phyloP scores from a whole-genome alignment of 2,329 filamentous ascomycete genomes.

The Ambrosiella cleistominuta region DNA sequence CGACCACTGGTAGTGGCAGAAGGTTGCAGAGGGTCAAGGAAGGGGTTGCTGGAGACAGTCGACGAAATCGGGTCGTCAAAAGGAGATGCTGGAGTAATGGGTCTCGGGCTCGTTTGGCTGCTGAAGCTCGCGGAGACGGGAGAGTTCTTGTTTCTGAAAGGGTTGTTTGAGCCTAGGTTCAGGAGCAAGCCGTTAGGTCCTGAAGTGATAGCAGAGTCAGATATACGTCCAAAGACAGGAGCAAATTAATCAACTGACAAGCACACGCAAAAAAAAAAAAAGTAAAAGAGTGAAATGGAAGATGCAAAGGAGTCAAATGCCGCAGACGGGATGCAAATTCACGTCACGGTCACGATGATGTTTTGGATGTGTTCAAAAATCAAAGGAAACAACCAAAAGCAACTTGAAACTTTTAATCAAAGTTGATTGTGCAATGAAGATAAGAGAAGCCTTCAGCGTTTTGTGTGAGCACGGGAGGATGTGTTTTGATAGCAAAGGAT shows the following conservation, averaged over 20 bases:
- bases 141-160: slow-evolving; percentile 56
- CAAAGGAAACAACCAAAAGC: too few species aligned
- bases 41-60: slow-evolving; percentile 61
- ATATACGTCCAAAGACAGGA: slow-evolving; percentile 25
- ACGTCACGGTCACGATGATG: too few species aligned
- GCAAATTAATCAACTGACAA: background rate
- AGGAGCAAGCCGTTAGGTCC: slow-evolving; percentile 31
- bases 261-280: slow-evolving; percentile 6
- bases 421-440: too few species aligned
- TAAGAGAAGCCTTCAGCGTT: too few species aligned
- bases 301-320: background rate
- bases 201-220: slow-evolving; percentile 30
- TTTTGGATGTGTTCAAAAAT: too few species aligned
- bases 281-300: background rate
- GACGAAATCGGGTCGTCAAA: slow-evolving; percentile 39
- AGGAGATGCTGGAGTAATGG: slow-evolving; percentile 31
- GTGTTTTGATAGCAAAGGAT: background rate
- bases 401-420: too few species aligned
- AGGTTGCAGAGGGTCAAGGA: slow-evolving; percentile 37
- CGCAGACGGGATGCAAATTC: background rate
- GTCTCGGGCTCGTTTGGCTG: slow-evolving; percentile 18
- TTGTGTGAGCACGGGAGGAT: too few species aligned
- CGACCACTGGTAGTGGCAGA: background rate
- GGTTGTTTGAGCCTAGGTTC: slow-evolving; percentile 67
- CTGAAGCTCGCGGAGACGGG: slow-evolving; percentile 23